phyloP scores from a whole-genome alignment of 192 early-diverging fungal species.

The Neocallimastix lanati region DNA sequence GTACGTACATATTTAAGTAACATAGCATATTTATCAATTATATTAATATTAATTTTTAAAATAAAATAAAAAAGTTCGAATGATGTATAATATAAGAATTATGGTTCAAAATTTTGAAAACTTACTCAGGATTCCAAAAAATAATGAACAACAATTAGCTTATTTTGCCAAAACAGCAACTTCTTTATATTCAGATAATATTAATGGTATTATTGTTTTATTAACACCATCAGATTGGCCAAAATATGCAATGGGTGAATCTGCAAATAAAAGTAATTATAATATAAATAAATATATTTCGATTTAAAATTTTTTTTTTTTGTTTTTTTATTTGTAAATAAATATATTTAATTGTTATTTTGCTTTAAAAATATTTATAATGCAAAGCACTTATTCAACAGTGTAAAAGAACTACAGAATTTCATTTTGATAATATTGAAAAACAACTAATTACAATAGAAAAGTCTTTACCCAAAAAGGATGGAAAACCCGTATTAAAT shows the following conservation, averaged over 20 bases:
- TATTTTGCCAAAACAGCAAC: conserved; percentile 46
- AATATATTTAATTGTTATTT: too few species aligned
- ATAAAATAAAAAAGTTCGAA: conserved; percentile 22
- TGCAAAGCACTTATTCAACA: conserved; percentile 28
- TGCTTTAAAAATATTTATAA: too few species aligned
- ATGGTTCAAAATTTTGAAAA: conserved; percentile 25
- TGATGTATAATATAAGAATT: conserved; percentile 49
- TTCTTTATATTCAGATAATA: conserved; percentile 37
- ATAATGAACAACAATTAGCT: conserved; percentile 29
- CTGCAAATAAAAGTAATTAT: conserved; percentile 26
- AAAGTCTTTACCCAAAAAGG: conserved; percentile 18
- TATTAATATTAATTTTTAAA: too few species aligned
- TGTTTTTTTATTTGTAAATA: too few species aligned
- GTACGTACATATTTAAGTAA: too few species aligned
- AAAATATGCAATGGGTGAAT: conserved; percentile 26
- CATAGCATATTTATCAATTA: too few species aligned
- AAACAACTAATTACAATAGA: conserved; percentile 36
- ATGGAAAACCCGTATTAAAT: conserved; percentile 8
- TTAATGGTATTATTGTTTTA: conserved; percentile 37
- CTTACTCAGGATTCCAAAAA: conserved; percentile 15
- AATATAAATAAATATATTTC: too few species aligned
- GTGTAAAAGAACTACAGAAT: conserved; percentile 48
- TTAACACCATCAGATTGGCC: conserved; percentile 24
- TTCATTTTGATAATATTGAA: conserved; percentile 54
- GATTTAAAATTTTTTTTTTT: too few species aligned